These are phyloP conservation scores for Bertia moriformis DNA, from an alignment of 2,329 filamentous ascomycete species.

Conservation along the genomic window DNA sequence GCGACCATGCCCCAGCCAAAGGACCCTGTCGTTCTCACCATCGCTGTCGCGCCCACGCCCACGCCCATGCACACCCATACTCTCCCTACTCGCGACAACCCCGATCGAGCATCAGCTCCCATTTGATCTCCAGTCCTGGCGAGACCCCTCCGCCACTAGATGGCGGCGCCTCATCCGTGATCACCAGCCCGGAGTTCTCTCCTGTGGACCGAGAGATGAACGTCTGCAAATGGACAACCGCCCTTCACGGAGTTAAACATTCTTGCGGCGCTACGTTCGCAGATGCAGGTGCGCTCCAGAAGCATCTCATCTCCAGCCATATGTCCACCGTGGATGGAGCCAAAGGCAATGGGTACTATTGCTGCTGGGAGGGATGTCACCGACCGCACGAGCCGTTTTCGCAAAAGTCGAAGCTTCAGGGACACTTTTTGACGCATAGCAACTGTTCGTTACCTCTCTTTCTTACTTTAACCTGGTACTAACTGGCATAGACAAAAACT, in stretches of 20 bases:
- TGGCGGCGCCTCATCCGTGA: slow-evolving; percentile 14
- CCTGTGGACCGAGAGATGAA: slow-evolving; percentile 15
- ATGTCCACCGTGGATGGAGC: slow-evolving; percentile 18
- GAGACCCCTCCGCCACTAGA: slow-evolving; percentile 19
- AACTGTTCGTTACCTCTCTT: slow-evolving; percentile 16
- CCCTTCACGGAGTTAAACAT: slow-evolving; percentile 10
- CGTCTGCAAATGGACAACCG: slow-evolving; percentile 19
- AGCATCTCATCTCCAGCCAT: slow-evolving; percentile 19
- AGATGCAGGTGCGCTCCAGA: slow-evolving; percentile 18
- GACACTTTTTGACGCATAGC: slow-evolving; percentile 25
- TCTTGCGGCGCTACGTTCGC: slow-evolving; percentile 18
- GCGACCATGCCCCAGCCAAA: slow-evolving; percentile 5
- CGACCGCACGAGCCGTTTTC: slow-evolving; percentile 24
- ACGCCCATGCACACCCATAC: slow-evolving; percentile 10
- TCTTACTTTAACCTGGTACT: slow-evolving; percentile 1
- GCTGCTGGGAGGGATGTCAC: slow-evolving; percentile 23
- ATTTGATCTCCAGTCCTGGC: slow-evolving; percentile 16
- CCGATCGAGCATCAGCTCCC: slow-evolving; percentile 18
- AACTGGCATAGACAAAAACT: slow-evolving; percentile 18
- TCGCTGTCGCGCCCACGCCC: slow-evolving; percentile 14
- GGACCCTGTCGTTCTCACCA: slow-evolving; percentile 17
- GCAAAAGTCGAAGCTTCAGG: slow-evolving; percentile 25
- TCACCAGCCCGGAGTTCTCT: slow-evolving; percentile 18
- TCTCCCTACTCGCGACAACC: slow-evolving; percentile 17
- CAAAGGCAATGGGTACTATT: slow-evolving; percentile 24